A percentile compares a stretch with the other conserved stretches of the same genome.
Conservation (phyloP, 2,329 filamentous ascomycete genomes). For the Botrytis paeoniae region DNA sequence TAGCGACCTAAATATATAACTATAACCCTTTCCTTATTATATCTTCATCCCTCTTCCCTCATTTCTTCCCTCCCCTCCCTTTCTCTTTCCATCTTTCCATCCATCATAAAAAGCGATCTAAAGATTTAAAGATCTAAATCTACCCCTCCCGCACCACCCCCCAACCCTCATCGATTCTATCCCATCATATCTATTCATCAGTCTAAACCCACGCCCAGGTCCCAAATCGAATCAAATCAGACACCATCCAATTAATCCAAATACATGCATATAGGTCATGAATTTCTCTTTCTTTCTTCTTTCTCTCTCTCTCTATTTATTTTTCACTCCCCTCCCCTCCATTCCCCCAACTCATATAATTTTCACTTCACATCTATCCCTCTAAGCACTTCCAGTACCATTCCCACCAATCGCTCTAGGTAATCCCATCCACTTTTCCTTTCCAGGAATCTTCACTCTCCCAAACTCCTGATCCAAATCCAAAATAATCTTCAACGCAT, state of each 20-base stretch:
- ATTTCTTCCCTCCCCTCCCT: no score
- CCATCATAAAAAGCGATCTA: neutral
- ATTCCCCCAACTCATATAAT: neutral
- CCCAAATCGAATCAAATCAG: neutral
- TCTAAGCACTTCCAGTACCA: constrained; percentile 3
- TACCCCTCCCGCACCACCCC: rapidly evolving
- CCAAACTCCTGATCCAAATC: constrained; percentile 95
- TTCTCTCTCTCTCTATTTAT: neutral
- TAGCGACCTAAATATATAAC: neutral
- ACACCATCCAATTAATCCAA: neutral
- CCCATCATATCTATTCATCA: constrained; percentile 7
- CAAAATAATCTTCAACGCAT: constrained; percentile 92
- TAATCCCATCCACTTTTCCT: constrained; percentile 33
- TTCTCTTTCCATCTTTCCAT: no score
- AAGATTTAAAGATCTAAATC: neutral
- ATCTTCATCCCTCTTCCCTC: neutral
- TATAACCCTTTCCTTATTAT: neutral
- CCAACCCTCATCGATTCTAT: neutral
- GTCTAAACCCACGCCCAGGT: neutral
- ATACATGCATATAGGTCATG: neutral
- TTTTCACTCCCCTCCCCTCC: neutral
- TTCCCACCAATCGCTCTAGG: constrained; percentile 35
- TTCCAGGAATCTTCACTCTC: constrained; percentile 35
- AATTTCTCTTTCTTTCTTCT: neutral
- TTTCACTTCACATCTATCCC: neutral